phyloP scores from a whole-genome alignment of 441 rosid genomes.

The Adansonia grandidieri region DNA sequence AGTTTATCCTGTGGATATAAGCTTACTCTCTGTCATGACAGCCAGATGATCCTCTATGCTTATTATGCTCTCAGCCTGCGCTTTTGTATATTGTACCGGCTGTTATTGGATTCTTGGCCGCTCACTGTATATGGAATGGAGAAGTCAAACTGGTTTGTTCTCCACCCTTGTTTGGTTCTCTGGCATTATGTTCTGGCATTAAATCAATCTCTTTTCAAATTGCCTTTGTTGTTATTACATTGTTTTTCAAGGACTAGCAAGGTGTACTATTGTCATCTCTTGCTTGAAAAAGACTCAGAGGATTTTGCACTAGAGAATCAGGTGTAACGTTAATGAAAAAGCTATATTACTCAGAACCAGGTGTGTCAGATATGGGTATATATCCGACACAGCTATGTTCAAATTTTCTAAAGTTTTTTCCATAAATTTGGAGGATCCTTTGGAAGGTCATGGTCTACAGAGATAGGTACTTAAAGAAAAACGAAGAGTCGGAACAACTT shows the following conservation, averaged over 20 bases:
- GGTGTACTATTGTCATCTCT: background rate
- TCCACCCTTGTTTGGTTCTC: slow-evolving; percentile 9
- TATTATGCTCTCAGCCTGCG: slow-evolving; percentile 73
- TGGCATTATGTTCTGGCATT: background rate
- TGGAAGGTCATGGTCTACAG: too few species aligned
- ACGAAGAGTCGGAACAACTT: too few species aligned
- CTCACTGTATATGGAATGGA: slow-evolving; percentile 86
- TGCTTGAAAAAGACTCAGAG: background rate
- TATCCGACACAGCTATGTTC: too few species aligned
- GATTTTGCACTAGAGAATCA: background rate
- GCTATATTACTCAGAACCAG: too few species aligned
- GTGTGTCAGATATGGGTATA: too few species aligned
- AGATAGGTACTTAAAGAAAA: too few species aligned
- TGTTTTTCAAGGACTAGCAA: background rate
- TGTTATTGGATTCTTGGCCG: slow-evolving; percentile 91
- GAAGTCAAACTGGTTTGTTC: slow-evolving; percentile 84
- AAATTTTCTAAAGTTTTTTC: too few species aligned
- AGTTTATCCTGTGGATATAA: background rate
- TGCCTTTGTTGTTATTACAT: too few species aligned
- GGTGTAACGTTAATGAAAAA: background rate
- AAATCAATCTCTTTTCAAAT: background rate
- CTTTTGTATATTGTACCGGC: slow-evolving; percentile 91
- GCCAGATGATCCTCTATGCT: background rate
- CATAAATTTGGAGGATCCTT: too few species aligned
- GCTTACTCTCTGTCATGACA: background rate